phyloP scores from a whole-genome alignment of 768 basidiomycete genomes.

The Psilocybe cyanescens region DNA sequence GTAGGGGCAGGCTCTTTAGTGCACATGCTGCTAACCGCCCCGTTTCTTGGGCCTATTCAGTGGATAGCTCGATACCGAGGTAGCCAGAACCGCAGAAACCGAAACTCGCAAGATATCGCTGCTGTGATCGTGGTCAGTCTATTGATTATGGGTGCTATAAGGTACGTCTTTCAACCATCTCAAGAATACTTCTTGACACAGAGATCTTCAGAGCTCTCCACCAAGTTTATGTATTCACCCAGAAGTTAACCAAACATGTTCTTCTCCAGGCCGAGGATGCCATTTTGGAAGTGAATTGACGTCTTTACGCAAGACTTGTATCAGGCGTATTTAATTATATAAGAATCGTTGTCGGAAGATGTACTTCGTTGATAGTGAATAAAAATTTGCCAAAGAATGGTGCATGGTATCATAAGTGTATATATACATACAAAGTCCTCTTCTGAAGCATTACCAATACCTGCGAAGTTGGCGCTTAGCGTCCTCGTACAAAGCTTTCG shows the following conservation, averaged over 20 bases:
- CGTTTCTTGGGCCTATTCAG: conserved; percentile 68
- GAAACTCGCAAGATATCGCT: conserved; percentile 62
- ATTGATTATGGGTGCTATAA: conserved; percentile 62
- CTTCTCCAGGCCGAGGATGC: conserved; percentile 78
- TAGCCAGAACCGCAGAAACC: conserved; percentile 55
- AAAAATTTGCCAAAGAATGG: conserved; percentile 3
- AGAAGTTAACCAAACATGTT: conserved; percentile 58
- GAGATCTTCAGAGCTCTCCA: conserved; percentile 58
- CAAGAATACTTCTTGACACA: conserved; percentile 11
- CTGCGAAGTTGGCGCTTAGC: conserved; percentile 73
- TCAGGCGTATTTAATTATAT: conserved; percentile 1
- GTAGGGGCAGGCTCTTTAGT: conserved; percentile 78
- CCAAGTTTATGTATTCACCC: conserved; percentile 70
- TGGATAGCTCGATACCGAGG: conserved; percentile 71
- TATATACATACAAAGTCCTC: conserved; percentile 17
- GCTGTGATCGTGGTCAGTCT: conserved; percentile 67
- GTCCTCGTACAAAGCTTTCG: conserved; percentile 66
- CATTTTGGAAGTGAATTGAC: conserved; percentile 71
- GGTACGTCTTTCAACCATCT: conserved; percentile 37
- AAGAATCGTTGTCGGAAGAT: not conserved
- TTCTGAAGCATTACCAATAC: conserved; percentile 55
- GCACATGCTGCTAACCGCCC: conserved; percentile 69
- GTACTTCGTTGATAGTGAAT: conserved; percentile 8
- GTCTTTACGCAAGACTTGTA: not conserved
- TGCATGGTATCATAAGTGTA: conserved; percentile 12